Conservation (phyloP, 345 rosid genomes). For the Eucalyptus rudis region DNA sequence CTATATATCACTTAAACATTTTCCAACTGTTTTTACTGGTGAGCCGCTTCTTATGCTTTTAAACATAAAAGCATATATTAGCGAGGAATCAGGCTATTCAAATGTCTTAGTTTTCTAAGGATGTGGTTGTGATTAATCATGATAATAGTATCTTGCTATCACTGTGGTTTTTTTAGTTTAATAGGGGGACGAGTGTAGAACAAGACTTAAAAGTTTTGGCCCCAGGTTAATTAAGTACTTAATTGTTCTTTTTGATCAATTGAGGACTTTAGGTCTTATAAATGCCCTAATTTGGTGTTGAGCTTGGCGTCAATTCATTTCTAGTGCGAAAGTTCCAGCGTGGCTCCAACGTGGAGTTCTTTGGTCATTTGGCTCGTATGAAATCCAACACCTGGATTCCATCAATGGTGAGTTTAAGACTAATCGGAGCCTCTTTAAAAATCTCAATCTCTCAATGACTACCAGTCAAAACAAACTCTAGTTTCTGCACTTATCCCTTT, state of each 20-base stretch:
- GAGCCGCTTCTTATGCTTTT: background rate
- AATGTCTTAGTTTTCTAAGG: background rate
- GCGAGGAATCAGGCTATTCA: background rate
- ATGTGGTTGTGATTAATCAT: background rate
- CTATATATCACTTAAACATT: background rate
- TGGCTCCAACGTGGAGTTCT: background rate
- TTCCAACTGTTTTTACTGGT: background rate
- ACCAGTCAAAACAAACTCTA: background rate
- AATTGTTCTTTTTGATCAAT: background rate
- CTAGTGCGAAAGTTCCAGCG: background rate
- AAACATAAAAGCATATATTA: background rate
- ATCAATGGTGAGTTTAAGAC: background rate
- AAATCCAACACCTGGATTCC: background rate
- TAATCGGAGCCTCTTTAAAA: background rate
- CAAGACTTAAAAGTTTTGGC: background rate
- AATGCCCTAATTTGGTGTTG: background rate
- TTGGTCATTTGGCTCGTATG: background rate
- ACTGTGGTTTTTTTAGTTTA: background rate
- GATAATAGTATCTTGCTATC: background rate
- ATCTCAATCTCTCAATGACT: background rate
- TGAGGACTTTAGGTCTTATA: background rate
- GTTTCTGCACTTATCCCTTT: background rate
- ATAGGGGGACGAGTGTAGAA: background rate
- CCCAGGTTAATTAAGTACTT: background rate
- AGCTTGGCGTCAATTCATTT: background rate